phyloP scores from a whole-genome alignment of 2,329 filamentous ascomycete genomes.

The Ramularia endophylla region DNA sequence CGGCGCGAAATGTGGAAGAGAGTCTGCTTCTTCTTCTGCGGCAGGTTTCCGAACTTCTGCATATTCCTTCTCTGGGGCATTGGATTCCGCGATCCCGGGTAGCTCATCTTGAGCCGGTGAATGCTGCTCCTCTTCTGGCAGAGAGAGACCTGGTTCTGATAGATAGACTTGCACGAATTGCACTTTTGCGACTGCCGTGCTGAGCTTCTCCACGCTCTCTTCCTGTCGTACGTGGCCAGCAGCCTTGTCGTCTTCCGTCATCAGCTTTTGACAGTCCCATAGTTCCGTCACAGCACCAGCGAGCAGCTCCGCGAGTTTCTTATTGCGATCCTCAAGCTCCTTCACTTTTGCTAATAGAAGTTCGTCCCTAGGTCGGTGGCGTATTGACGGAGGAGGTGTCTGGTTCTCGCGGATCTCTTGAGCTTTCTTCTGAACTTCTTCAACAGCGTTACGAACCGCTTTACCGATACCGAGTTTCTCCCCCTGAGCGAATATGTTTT shows the following conservation, averaged over 20 bases:
- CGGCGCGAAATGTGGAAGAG: background rate
- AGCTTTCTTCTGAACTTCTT: conserved; percentile 72
- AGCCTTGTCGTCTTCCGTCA: conserved; percentile 33
- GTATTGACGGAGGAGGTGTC: conserved; percentile 27
- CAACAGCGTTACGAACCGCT: conserved; percentile 72
- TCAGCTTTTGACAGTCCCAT: conserved; percentile 51
- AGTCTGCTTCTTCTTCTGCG: background rate
- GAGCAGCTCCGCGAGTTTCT: conserved; percentile 61
- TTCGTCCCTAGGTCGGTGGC: conserved; percentile 38
- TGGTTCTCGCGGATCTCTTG: conserved; percentile 53
- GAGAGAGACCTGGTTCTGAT: conserved; percentile 39
- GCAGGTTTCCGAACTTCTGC: background rate
- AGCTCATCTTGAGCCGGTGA: background rate
- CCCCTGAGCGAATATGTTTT: conserved; percentile 64
- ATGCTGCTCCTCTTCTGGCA: conserved; percentile 34
- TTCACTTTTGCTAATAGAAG: conserved; percentile 34
- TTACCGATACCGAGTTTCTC: conserved; percentile 76
- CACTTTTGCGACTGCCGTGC: conserved; percentile 45
- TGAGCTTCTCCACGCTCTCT: conserved; percentile 37
- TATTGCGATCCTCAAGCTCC: conserved; percentile 59
- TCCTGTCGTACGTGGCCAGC: conserved; percentile 15
- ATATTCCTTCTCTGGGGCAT: no score
- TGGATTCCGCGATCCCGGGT: background rate
- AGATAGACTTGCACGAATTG: conserved; percentile 49
- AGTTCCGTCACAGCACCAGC: conserved; percentile 60